Conservation (phyloP, 345 rosid species). For the Euphorbia pulcherrima region DNA sequence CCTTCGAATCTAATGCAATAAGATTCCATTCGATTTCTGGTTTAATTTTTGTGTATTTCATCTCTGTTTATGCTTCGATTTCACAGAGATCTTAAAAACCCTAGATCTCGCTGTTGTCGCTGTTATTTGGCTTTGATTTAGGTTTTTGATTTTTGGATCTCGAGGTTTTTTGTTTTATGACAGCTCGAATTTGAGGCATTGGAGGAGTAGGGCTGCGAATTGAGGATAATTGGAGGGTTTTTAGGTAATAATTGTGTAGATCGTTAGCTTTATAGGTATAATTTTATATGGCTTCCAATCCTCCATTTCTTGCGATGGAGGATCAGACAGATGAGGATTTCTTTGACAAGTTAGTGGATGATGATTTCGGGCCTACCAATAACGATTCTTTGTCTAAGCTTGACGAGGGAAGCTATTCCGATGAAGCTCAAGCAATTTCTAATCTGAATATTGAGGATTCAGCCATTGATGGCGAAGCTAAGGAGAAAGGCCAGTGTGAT, state of each 20-base stretch:
- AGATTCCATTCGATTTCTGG: slow-evolving; percentile 2
- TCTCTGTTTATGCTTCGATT: slow-evolving; percentile 9
- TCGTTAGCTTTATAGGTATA: slow-evolving; percentile 24
- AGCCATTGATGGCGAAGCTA: slow-evolving; percentile 29
- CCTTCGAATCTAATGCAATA: not conserved
- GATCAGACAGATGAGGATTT: slow-evolving; percentile 98
- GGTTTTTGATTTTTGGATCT: slow-evolving; percentile 44
- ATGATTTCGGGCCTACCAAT: slow-evolving; percentile 35
- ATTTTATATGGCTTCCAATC: slow-evolving; percentile 65
- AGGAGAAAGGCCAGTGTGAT: slow-evolving; percentile 20
- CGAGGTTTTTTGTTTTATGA: slow-evolving; percentile 18
- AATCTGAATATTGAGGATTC: slow-evolving; percentile 48
- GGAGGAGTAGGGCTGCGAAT: slow-evolving; percentile 4
- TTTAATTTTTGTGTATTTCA: not conserved
- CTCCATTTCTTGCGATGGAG: slow-evolving; percentile 68
- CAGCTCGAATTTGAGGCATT: slow-evolving; percentile 33
- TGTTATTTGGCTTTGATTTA: slow-evolving; percentile 23
- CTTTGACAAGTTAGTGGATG: slow-evolving; percentile 88
- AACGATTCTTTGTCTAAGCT: slow-evolving; percentile 20
- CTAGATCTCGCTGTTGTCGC: slow-evolving; percentile 41
- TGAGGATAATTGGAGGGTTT: slow-evolving; percentile 17
- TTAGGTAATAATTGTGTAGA: slow-evolving; percentile 19
- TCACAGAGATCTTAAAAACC: slow-evolving; percentile 27
- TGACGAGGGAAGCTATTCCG: slow-evolving; percentile 46
- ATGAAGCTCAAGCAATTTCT: slow-evolving; percentile 54